Evolutionary conservation across 2,329 filamentous ascomycete species (phyloP).

Genomic region (Cercospora sp.): DNA sequence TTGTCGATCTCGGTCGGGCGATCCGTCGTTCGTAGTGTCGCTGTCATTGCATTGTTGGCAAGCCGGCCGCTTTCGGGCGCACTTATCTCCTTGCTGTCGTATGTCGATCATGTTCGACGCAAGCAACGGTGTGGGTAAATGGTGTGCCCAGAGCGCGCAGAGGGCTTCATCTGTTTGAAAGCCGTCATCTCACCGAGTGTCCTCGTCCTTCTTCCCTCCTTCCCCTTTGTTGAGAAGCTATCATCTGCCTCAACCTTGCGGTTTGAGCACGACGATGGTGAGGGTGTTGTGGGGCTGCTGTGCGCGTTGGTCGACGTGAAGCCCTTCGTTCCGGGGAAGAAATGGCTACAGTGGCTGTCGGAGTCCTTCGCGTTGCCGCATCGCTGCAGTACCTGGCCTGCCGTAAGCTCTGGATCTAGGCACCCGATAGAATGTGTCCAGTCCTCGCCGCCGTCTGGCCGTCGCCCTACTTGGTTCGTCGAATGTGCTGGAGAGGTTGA

Average conservation of each 20-base stretch:
- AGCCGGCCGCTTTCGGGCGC: neutral
- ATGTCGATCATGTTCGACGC: neutral
- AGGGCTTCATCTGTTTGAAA: neutral
- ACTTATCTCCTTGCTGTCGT: neutral
- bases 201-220: neutral
- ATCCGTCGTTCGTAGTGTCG: neutral
- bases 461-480: neutral
- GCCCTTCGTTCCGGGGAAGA: neutral
- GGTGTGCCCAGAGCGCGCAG: neutral
- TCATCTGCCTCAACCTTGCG: neutral
- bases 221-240: neutral
- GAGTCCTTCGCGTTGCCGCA: neutral
- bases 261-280: neutral
- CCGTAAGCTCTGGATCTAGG: neutral
- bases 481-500: neutral
- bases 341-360: neutral
- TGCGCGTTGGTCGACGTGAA: neutral
- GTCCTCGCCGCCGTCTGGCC: neutral
- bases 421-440: neutral
- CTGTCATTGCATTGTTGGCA: neutral
- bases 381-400: neutral
- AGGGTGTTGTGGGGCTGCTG: neutral
- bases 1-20: neutral
- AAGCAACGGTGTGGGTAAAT: neutral
- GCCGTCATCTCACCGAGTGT: neutral